Base-by-base conservation (phyloP, 768 basidiomycete species). In the Sutorius australiensis region DNA sequence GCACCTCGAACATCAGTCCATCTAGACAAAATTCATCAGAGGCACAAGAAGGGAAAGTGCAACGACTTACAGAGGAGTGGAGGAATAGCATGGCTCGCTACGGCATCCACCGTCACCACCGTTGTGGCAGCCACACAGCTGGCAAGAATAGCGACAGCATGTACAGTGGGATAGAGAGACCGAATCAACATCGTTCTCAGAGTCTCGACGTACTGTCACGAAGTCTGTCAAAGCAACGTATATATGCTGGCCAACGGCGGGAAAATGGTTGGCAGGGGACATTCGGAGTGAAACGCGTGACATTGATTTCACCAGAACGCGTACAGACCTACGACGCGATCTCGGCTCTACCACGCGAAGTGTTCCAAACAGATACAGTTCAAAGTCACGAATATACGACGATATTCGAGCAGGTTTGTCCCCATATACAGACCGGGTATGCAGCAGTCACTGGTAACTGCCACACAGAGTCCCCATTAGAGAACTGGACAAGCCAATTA, bases 1-100 rank as follows among this genome's bases (percentile, higher is more conserved):
- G 47, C 63, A 75, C 82, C 74, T 85, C 82, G 46, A 79, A 84
- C 81, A 83, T 83, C 55, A 77, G 71, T 5, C 80, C 80, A 59
- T 72, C 79, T 81, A 53, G 7, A 11, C n/a, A 27, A 24, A 16
- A 28, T 30, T 30, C 6, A 28, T 30, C 28, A 30, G 10, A 30
- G 12, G 16, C 11, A n/a, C 8, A 30, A 7, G 7, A 30, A 17
- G 4, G 6, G 17, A 13, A 0, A 0, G 6, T 2, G n/a, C 3
- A 30, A 30, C 17, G 12, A 12, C 28, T 11, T 56, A 81, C 81
- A 81, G 42, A 82, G 61, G 5, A 77, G 75, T 3, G 73, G 72
- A 5, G 81, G 78, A n/a, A 80, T 77, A 0, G 72, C 48, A 64
- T 81, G 80, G 54, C 77, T 79, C 0, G 79, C 75, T 0, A 73